phyloP scores from a whole-genome alignment of 805 yeast genomes.

The Metschnikowia noctiluminum region DNA sequence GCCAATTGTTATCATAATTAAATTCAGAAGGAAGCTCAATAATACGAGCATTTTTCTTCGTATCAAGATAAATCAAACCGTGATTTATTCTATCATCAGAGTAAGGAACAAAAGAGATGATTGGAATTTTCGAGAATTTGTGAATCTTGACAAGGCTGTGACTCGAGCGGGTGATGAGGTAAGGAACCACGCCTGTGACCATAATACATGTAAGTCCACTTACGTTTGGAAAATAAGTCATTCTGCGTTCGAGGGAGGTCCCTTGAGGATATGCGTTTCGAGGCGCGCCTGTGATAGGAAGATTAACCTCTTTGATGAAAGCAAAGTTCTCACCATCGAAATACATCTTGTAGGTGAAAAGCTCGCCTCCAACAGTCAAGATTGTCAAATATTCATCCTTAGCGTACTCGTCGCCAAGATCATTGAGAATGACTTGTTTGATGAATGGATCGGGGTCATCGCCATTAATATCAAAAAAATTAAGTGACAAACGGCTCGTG shows the following conservation, averaged over 20 bases:
- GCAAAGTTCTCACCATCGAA: constrained; percentile 43
- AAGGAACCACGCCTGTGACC: constrained; percentile 73
- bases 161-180: constrained; percentile 59
- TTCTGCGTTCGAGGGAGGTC: constrained; percentile 63
- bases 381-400: constrained; percentile 65
- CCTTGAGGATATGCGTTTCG: constrained; percentile 71
- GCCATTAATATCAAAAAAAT: constrained; percentile 48
- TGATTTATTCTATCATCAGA: constrained; percentile 35
- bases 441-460: constrained; percentile 69
- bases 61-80: constrained; percentile 72
- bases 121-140: constrained; percentile 61
- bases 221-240: constrained; percentile 55
- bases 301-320: constrained; percentile 43
- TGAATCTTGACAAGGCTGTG: constrained; percentile 63
- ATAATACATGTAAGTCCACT: constrained; percentile 60
- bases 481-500: constrained; percentile 41
- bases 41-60: constrained; percentile 63
- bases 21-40: constrained; percentile 45
- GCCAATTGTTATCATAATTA: constrained; percentile 59
- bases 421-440: constrained; percentile 61
- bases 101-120: constrained; percentile 63
- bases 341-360: constrained; percentile 60
- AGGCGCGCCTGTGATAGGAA: constrained; percentile 70
- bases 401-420: constrained; percentile 54
- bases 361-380: constrained; percentile 78